Percentiles rank a stretch among this genome's conserved stretches.
phyloP scores from a whole-genome alignment of 1,284 basidiomycete genomes.

The Xanthoconium separans region DNA sequence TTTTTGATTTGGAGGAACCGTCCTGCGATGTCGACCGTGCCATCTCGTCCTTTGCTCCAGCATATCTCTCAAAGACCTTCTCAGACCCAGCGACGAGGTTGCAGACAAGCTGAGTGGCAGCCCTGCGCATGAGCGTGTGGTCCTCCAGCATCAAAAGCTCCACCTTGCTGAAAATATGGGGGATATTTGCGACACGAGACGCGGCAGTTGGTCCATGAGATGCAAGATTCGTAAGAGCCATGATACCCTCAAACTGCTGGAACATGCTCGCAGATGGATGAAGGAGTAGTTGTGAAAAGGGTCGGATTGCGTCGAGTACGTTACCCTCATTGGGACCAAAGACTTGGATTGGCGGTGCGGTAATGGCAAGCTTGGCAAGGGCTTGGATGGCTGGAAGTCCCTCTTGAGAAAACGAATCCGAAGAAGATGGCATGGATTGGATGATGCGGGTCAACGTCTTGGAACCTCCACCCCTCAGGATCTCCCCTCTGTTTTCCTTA shows the following conservation, averaged over 20 bases:
- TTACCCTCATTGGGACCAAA: conserved; percentile 81
- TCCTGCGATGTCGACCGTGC: conserved; percentile 47
- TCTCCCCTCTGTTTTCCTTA: conserved; percentile 70
- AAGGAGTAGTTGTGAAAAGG: conserved; percentile 70
- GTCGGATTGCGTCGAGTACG: conserved; percentile 78
- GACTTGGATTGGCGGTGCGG: conserved; percentile 84
- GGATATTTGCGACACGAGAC: conserved; percentile 56
- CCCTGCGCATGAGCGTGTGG: conserved; percentile 79
- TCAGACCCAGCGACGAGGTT: conserved; percentile 85
- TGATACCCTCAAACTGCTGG: conserved; percentile 88
- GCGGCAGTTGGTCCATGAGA: conserved; percentile 73
- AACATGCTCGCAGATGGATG: conserved; percentile 69
- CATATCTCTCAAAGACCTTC: conserved; percentile 70
- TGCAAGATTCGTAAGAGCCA: conserved; percentile 95
- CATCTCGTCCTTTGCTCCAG: conserved; percentile 38
- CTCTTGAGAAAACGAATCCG: conserved; percentile 26
- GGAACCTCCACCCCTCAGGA: conserved; percentile 83
- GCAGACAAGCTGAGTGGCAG: conserved; percentile 90
- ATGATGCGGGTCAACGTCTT: conserved; percentile 67
- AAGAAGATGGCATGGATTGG: conserved; percentile 35
- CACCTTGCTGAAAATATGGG: conserved; percentile 66
- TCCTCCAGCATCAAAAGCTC: conserved; percentile 87
- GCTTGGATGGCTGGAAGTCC: conserved; percentile 77
- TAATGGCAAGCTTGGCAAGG: conserved; percentile 90
- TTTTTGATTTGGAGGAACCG: conserved; percentile 51